Evolutionary conservation across 148 eudicot genomes (phyloP), one percentile per base, ranked within the genome.

Genomic region (Talinum fruticosum): DNA sequence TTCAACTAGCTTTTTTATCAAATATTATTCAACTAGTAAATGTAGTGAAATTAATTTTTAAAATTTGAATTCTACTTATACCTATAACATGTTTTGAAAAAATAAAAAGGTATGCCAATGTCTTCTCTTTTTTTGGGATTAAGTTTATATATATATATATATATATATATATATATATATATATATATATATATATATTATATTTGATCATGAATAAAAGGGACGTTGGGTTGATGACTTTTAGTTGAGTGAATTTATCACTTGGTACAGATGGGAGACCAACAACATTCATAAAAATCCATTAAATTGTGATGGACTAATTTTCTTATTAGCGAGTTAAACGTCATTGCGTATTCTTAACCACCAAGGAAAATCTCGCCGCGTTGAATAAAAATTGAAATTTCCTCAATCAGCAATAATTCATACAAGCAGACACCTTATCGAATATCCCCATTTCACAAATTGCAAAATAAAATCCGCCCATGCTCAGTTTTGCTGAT

Each of bases 341-440:
- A 72, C 69, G 45, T 71, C 26, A 57, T 73, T n/a, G n/a, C n/a
- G n/a, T n/a, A n/a, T 78, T 18, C 84, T 82, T 82, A 82, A 79
- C 57, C 29, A 78, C 81, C 72, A 82, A 82, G 84, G 47, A 73
- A 78, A 74, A 69, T 1, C 33, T 16, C 47, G 34, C 76, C 64
- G 65, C 65, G 75, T 73, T n/a, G 30, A 10, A 61, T 29, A 69
- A 1, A 68, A 78, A 66, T 66, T 33, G 64, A 36, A 51, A 18
- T 38, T 66, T 45, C 8, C 2, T 16, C 12, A 78, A 35, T 71
- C 44, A 36, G 36, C 45, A 76, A 37, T 34, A 74, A 26, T 68
- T 74, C 65, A 35, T 65, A 65, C 72, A 73, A 75, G 36, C 34
- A 26, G 38, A 30, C 71, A 34, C 14, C 51, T 21, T 41, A 26